These are phyloP conservation scores for Rhizopogon rudus DNA, from an alignment of 768 basidiomycete species.

Conservation along the genomic window DNA sequence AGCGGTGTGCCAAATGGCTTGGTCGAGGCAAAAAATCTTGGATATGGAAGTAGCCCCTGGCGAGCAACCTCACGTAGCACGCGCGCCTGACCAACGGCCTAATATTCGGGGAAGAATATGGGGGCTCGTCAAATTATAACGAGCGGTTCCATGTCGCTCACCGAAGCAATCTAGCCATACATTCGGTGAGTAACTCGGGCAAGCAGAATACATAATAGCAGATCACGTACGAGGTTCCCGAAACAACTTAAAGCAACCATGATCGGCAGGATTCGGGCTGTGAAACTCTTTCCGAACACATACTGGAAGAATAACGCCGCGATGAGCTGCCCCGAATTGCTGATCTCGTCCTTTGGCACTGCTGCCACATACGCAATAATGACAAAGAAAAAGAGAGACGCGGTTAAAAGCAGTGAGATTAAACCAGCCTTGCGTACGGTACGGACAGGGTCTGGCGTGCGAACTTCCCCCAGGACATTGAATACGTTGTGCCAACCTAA, in stretches of 20 bases:
- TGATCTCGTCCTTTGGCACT: slow-evolving; percentile 41
- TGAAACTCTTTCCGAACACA: slow-evolving; percentile 38
- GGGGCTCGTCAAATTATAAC: background rate
- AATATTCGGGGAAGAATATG: background rate
- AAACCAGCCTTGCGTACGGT: slow-evolving; percentile 42
- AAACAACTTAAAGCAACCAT: slow-evolving; percentile 35
- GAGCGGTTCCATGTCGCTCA: background rate
- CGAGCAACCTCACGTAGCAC: slow-evolving; percentile 47
- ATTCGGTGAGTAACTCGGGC: background rate
- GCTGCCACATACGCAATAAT: slow-evolving; percentile 36
- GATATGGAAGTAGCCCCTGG: slow-evolving; percentile 47
- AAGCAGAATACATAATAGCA: slow-evolving; percentile 2
- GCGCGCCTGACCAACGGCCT: slow-evolving; percentile 38
- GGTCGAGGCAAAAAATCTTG: slow-evolving; percentile 42
- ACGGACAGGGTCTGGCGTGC: slow-evolving; percentile 33
- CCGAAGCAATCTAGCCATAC: background rate
- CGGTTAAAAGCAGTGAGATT: slow-evolving; percentile 40
- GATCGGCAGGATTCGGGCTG: slow-evolving; percentile 31
- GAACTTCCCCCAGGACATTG: slow-evolving; percentile 40
- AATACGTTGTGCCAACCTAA: slow-evolving; percentile 36
- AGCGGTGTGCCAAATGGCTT: slow-evolving; percentile 33
- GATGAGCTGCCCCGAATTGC: slow-evolving; percentile 37
- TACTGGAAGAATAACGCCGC: slow-evolving; percentile 46
- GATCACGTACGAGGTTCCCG: slow-evolving; percentile 29
- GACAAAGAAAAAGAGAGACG: slow-evolving; percentile 42